Percentiles rank a stretch among this genome's conserved stretches.
These are phyloP conservation scores for Phialophora macrospora DNA, from an alignment of 2,329 filamentous ascomycete genomes.

Conservation along the genomic window DNA sequence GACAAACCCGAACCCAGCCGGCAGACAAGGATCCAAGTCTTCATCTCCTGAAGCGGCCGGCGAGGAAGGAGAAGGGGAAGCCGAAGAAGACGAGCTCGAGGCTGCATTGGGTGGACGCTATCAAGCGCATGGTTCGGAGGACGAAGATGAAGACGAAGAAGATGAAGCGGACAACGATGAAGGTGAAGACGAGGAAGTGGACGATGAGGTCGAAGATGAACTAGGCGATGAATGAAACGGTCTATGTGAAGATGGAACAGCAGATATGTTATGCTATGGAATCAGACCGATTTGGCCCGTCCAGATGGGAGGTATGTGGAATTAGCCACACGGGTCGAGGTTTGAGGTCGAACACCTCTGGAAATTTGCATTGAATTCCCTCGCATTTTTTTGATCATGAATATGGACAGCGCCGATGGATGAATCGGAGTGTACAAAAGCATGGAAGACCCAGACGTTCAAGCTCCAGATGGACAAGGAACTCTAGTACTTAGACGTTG, in stretches of 20 bases:
- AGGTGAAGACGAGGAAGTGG: background rate
- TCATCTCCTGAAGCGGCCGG: constrained; percentile 15
- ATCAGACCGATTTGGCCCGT: background rate
- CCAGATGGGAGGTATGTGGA: background rate
- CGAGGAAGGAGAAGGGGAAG: constrained; percentile 26
- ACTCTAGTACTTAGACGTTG: background rate
- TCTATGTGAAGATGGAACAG: background rate
- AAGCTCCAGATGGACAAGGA: background rate
- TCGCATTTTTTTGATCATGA: background rate
- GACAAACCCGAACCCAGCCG: background rate
- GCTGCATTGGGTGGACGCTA: constrained; percentile 35
- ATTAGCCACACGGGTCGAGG: background rate
- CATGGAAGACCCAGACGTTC: background rate
- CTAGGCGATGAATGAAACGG: background rate
- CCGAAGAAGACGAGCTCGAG: constrained; percentile 28
- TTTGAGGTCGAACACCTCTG: background rate
- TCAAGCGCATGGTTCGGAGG: background rate
- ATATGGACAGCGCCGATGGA: background rate
- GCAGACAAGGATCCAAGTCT: constrained; percentile 18
- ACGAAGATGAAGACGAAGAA: background rate
- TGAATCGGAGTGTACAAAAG: background rate
- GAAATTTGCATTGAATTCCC: background rate
- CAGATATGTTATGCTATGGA: background rate
- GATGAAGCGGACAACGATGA: constrained; percentile 3
- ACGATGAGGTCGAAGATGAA: background rate